Conservation (phyloP, 2,329 filamentous ascomycete species). For the Phaeosphaeriaceae sp. region DNA sequence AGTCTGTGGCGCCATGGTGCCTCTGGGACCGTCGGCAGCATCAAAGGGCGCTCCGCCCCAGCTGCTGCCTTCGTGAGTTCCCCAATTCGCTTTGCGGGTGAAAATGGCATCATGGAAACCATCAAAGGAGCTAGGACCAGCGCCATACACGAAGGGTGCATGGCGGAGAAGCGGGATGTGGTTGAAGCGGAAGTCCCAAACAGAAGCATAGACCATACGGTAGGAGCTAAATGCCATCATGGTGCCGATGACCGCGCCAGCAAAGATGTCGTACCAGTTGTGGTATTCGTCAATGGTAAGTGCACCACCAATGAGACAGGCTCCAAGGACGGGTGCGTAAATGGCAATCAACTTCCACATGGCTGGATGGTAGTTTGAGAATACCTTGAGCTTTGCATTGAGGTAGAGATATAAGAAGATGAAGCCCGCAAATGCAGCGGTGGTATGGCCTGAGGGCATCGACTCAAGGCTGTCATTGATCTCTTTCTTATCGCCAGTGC, state of each 20-base stretch:
- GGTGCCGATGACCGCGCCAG: constrained; percentile 69
- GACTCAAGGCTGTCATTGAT: constrained; percentile 74
- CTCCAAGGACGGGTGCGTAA: constrained; percentile 71
- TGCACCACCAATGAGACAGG: constrained; percentile 70
- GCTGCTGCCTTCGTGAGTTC: constrained; percentile 49
- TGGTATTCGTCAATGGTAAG: constrained; percentile 76
- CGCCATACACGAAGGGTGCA: constrained; percentile 61
- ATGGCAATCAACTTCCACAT: constrained; percentile 75
- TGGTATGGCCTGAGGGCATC: constrained; percentile 76
- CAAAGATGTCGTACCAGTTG: constrained; percentile 72
- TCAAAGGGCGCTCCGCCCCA: constrained; percentile 53
- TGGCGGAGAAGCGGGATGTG: constrained; percentile 69
- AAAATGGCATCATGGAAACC: constrained; percentile 62
- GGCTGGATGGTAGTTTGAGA: constrained; percentile 72
- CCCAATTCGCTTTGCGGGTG: constrained; percentile 68
- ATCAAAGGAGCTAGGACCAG: constrained; percentile 45
- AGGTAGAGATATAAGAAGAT: constrained; percentile 75
- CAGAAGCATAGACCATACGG: constrained; percentile 69
- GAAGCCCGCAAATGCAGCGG: constrained; percentile 74
- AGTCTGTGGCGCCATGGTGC: constrained; percentile 38
- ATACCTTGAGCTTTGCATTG: constrained; percentile 80
- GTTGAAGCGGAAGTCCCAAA: constrained; percentile 73
- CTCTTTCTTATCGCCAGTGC: constrained; percentile 67
- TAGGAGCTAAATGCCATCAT: constrained; percentile 70
- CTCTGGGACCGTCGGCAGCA: constrained; percentile 46